These are phyloP conservation scores for Quercus wislizeni DNA, from an alignment of 306 rosid genomes.

Conservation along the genomic window DNA sequence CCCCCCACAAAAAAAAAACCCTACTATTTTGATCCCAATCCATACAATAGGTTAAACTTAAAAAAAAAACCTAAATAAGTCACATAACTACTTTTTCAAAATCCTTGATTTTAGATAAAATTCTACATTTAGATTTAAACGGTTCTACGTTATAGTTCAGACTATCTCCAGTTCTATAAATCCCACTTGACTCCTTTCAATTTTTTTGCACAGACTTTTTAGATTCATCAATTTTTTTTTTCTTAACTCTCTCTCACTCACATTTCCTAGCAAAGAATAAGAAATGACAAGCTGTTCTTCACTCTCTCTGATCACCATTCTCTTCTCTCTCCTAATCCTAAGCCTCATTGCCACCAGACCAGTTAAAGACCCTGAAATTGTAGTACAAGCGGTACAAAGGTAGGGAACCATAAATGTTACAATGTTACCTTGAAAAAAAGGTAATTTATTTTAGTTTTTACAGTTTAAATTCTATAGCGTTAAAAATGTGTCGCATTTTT, in stretches of 20 bases:
- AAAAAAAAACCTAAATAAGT: no score
- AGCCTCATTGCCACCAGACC: slow-evolving; percentile 51
- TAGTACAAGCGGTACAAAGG: slow-evolving; percentile 70
- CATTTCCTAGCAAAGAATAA: background rate
- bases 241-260: background rate
- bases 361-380: slow-evolving; percentile 53
- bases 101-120: no score
- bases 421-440: background rate
- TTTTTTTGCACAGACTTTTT: no score
- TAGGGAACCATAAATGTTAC: slow-evolving; percentile 16
- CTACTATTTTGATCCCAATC: no score
- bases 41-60: no score
- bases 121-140: no score
- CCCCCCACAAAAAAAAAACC: no score
- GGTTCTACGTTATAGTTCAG: no score
- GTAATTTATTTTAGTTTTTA: background rate
- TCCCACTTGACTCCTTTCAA: background rate
- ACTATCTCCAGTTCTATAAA: no score
- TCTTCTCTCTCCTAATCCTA: slow-evolving; percentile 45
- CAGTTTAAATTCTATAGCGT: background rate
- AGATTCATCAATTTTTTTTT: no score
- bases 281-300: slow-evolving; percentile 41
- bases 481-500: background rate
- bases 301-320: slow-evolving; percentile 32
- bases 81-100: no score